These are phyloP conservation scores for Bipolaris sorokiniana DNA, from an alignment of 2,329 filamentous ascomycete species.

Conservation along the genomic window DNA sequence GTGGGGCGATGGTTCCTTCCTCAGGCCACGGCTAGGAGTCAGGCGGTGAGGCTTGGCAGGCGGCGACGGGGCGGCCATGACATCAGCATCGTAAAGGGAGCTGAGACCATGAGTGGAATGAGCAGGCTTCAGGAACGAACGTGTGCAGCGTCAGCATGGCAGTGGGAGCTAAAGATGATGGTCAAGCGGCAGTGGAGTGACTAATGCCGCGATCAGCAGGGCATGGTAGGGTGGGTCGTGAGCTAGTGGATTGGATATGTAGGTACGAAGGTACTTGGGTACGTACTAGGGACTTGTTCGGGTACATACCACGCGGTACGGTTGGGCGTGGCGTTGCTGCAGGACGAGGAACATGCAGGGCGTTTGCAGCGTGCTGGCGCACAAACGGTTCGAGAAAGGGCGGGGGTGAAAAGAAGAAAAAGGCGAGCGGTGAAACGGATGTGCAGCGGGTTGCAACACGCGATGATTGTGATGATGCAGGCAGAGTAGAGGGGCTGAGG, in stretches of 20 bases:
- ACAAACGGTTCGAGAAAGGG: neutral
- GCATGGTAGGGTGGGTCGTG: neutral
- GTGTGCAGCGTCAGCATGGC: neutral
- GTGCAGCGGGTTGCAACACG: constrained; percentile 2
- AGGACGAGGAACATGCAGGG: constrained; percentile 6
- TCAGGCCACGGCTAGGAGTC: neutral
- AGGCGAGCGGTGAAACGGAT: constrained; percentile 2
- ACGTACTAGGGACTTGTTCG: neutral
- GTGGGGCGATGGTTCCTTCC: neutral
- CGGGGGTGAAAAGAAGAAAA: constrained; percentile 5
- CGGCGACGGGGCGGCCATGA: neutral
- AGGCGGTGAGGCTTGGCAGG: neutral
- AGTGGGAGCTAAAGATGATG: no score
- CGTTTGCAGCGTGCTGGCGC: constrained; percentile 1
- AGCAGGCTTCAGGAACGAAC: neutral
- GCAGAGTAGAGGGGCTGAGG: neutral
- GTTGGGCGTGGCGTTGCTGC: constrained; percentile 9
- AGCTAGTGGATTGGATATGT: neutral
- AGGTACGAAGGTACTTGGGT: no score
- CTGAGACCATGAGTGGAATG: neutral
- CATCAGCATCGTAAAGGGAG: neutral
- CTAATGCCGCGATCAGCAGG: constrained; percentile 9
- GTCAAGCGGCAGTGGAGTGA: constrained; percentile 1
- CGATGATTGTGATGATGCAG: neutral
- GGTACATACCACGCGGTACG: constrained; percentile 11